A percentile compares a stretch with the other conserved stretches of the same genome.
These are phyloP conservation scores for Ophiocordyceps sinensis DNA, from an alignment of 2,329 filamentous ascomycete genomes.

Conservation along the genomic window DNA sequence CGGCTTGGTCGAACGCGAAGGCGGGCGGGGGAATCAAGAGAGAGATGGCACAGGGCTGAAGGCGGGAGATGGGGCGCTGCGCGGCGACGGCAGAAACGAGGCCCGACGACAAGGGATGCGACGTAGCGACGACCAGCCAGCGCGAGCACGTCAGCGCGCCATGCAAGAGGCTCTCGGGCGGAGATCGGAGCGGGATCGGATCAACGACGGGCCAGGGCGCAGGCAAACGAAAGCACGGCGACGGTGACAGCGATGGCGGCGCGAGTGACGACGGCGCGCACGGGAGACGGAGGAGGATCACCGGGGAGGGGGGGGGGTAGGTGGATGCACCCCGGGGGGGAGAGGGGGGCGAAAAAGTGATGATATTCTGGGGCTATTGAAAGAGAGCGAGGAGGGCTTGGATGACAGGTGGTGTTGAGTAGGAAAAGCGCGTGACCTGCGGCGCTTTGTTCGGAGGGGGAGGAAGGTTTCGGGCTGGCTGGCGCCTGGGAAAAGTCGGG, in stretches of 20 bases:
- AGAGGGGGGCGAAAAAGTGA: neutral
- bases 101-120: slow-evolving; percentile 1
- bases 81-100: slow-evolving; percentile 1
- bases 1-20: neutral
- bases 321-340: neutral
- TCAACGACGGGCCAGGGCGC: slow-evolving; percentile 2
- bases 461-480: neutral
- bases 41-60: neutral
- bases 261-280: neutral
- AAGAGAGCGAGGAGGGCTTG: neutral
- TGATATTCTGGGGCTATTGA: neutral
- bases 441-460: neutral
- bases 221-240: neutral
- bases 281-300: neutral
- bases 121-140: neutral
- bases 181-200: slow-evolving; percentile 4
- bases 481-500: neutral
- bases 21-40: neutral
- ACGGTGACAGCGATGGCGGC: neutral
- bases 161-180: slow-evolving; percentile 11
- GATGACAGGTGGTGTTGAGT: slow-evolving; percentile 8
- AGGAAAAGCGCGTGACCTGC: slow-evolving; percentile 22
- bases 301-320: neutral
- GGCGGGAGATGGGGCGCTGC: neutral
- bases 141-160: slow-evolving; percentile 16